Conservation (phyloP, 257 asterid species). For the Scutellaria galericulata region DNA sequence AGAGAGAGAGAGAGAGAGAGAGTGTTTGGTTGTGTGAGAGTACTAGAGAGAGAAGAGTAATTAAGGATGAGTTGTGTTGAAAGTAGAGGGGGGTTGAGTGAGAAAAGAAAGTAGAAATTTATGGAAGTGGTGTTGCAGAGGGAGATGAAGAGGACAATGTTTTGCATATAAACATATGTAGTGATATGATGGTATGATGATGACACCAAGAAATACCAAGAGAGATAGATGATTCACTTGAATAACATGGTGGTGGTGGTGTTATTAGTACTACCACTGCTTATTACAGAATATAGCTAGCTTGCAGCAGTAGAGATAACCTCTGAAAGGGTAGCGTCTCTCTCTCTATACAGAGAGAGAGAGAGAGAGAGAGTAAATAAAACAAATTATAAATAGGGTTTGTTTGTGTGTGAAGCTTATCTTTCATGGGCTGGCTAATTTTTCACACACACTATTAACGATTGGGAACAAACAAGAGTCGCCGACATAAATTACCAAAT, state of each 20-base stretch:
- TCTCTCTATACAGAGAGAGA: not conserved
- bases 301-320: slow-evolving; percentile 31
- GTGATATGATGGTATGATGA: slow-evolving; percentile 38
- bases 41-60: too few species aligned
- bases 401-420: slow-evolving; percentile 19
- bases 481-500: slow-evolving; percentile 48
- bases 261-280: too few species aligned
- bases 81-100: too few species aligned
- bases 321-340: slow-evolving; percentile 15
- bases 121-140: slow-evolving; percentile 15
- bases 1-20: slow-evolving; percentile 43
- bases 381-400: slow-evolving; percentile 18
- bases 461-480: slow-evolving; percentile 36
- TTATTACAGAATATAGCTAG: slow-evolving; percentile 20
- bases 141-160: slow-evolving; percentile 25
- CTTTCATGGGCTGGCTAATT: not conserved
- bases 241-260: not conserved
- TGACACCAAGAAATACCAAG: too few species aligned
- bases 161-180: too few species aligned
- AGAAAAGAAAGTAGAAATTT: slow-evolving; percentile 21
- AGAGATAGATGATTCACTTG: slow-evolving; percentile 21
- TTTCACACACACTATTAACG: slow-evolving; percentile 23
- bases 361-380: not conserved
- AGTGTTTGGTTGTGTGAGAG: too few species aligned
- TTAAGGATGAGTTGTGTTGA: not conserved